Base-by-base conservation (phyloP, 441 rosid species). In the Gossypium lobatum region DNA sequence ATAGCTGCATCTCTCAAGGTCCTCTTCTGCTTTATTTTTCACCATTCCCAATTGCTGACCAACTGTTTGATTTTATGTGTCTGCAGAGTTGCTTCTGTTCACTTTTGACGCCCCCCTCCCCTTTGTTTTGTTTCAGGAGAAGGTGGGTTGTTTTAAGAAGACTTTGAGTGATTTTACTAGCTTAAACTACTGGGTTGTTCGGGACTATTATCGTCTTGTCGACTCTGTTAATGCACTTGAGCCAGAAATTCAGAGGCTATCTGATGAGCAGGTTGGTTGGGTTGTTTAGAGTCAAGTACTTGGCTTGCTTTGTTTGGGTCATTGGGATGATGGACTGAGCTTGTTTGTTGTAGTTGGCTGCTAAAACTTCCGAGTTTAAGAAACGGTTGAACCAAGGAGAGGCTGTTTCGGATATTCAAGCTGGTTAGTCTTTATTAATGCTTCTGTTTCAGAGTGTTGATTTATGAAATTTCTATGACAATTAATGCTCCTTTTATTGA, bases 111-210 rank as follows among this genome's bases (percentile, higher is more conserved):
- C 4, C 37, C 0, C 63, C 9, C 31, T 14, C 37, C 16, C 9
- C 28, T 25, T 34, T 34, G 6, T 7, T 16, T 68, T 76, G 52
- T 69, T 81, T 62, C 59, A 89, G 89, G 90, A 82, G 76, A 84
- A 86, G 73, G 64, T 84, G 81, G 83, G 85, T 45, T 72, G 80
- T 76, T 53, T 88, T 59, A 85, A 75, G 42, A 85, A 82, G 84
- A 81, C 73, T 78, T 73, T 85, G 75, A 81, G 83, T 80, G 85
- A 88, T 77, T 73, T 83, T 71, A 72, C 85, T 63, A 92, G 92
- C 80, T 77, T 91, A 82, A 94, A 94, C 74, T 73, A 85, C 82
- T 94, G 98, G 98, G 95, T 91, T 78, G 97, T 94, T 74, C 85
- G 83, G 75, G 98, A 94, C 74, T 94, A 94, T 74, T 83, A 81